These are phyloP conservation scores for Porcisia hertigi DNA, from an alignment of 208 protist species.

Conservation along the genomic window DNA sequence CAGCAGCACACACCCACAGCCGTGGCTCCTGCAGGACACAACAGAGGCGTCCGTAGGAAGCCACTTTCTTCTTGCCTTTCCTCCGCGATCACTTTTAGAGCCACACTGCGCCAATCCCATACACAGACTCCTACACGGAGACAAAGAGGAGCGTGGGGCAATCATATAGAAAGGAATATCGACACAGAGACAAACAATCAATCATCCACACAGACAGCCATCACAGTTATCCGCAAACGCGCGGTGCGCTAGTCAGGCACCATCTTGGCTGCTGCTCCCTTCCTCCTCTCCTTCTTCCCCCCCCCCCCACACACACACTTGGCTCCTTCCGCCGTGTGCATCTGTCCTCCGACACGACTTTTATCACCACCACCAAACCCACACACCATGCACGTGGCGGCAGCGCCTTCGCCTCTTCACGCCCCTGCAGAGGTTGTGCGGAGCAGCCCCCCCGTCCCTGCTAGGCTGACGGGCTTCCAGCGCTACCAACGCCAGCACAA, in stretches of 20 bases:
- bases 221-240: neutral
- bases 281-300: neutral
- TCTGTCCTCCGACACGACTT: neutral
- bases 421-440: neutral
- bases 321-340: neutral
- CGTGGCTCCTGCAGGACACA: no score
- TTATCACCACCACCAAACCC: neutral
- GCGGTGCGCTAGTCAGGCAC: neutral
- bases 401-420: neutral
- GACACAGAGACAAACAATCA: neutral
- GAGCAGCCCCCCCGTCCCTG: neutral
- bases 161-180: neutral
- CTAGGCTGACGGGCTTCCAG: conserved; percentile 26
- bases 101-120: neutral
- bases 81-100: no score
- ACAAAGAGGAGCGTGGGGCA: neutral
- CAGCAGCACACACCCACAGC: neutral
- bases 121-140: neutral
- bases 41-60: neutral
- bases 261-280: neutral
- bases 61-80: neutral
- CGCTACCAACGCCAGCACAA: conserved; percentile 93
- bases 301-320: neutral
- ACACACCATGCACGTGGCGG: conserved; percentile 7
- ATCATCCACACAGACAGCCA: neutral